Evolutionary conservation across 164 flowering plant species (phyloP), one percentile per base, ranked within the genome.

Genomic region (Magnolia officinalis): DNA sequence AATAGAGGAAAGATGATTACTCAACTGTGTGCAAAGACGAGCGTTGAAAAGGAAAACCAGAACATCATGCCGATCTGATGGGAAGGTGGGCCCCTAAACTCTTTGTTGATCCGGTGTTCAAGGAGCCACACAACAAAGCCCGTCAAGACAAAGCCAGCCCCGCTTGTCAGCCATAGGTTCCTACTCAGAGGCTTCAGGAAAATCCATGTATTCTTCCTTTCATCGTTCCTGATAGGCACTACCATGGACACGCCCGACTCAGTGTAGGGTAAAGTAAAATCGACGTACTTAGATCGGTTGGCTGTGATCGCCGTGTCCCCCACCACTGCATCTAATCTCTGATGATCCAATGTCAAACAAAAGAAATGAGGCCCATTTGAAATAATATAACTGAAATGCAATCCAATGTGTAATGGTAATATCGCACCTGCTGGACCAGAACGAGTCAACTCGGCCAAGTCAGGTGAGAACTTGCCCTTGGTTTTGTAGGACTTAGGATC

Each of bases 231-330:
- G 4, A 71, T 20, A 18, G 82, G 80, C 5, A 81, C 83, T 2
- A 82, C 37, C 76, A 76, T 8, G 3, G 37, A 20, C 8, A 64
- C 65, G 6, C 68, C 70, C 6, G 70, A 21, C 8, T 77, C 74
- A 9, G 51, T 63, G 69, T 81, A 82, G 4, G 89, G 83, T 21
- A 73, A 81, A 2, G 87, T 77, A 78, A 87, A 87, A 18, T 85
- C 87, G 7, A 75, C 89, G 49, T 72, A 66, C 11, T 45, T n/a
- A 6, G 80, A 78, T 24, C 80, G 65, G 19, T 74, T 74, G 31
- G 74, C 71, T 70, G 18, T 8, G 21, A 78, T 78, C 4, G 80
- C 74, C 21, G 8, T n/a, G 50, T 78, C 80, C 23, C 77, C 80
- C 59, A 78, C 74, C 0, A 70, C 74, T 6, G 71, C 77, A 37